Base-by-base conservation (phyloP, 2,329 filamentous ascomycete genomes). In the Myriosclerotinia duriaeana region DNA sequence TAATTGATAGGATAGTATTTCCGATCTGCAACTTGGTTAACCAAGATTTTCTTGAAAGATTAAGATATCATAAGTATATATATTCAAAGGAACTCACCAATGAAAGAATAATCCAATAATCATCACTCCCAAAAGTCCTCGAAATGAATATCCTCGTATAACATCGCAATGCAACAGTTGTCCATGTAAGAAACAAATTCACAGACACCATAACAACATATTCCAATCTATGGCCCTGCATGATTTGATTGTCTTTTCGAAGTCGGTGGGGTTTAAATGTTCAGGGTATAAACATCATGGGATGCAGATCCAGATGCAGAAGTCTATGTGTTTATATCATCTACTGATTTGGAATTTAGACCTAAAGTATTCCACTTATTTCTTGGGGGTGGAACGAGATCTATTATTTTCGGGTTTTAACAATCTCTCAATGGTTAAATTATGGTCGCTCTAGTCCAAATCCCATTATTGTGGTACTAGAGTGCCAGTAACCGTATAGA, bases 71-170 rank as follows among this genome's bases (percentile, higher is more conserved):
- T 53, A 34, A 34, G 20, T 34, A 34, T 40, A 3, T 22, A n/a
- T 30, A 8, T 30, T 11, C 17, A 11, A 44, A 44, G 34, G 5
- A 20, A 65, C 64, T 42, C 46, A 65, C 64, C 36, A 65, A 15
- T 1, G 54, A 17, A 15, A 65, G 3, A 15, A 65, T 0, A 9
- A 60, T 52, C 38, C 56, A 65, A 60, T 53, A 38, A 60, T 65
- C 64, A 53, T 65, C 64, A 9, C 11, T 38, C 22, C 64, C 64
- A 44, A 65, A 60, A 14, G 36, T 59, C 36, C 30, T 60, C 11
- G 53, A 40, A 20, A 65, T 2, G 7, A 42, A 20, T 15, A 36
- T 42, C 36, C 64, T 54, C 5, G 22, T 30, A 14, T 65, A 60
- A 52, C 64, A 65, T 44, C 64, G 26, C 44, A 65, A 44, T 11